Conservation (phyloP, 2,329 filamentous ascomycete genomes). For the Colletotrichum euphorbiae region DNA sequence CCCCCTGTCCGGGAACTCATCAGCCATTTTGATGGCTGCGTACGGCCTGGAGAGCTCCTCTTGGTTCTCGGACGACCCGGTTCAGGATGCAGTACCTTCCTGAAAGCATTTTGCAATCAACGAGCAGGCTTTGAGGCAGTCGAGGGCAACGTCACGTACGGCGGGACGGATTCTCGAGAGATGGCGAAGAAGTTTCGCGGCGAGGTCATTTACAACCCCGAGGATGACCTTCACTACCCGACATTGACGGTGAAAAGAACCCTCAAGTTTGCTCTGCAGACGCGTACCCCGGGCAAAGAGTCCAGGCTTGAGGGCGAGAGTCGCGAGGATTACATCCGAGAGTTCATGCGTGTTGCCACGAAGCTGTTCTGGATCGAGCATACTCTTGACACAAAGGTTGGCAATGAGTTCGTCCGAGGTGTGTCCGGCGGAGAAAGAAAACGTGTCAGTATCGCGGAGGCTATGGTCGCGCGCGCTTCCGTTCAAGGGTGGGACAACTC, state of each 20-base stretch:
- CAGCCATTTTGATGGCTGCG: constrained; percentile 66
- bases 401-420: constrained; percentile 72
- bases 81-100: constrained; percentile 67
- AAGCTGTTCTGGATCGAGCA: constrained; percentile 79
- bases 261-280: constrained; percentile 73
- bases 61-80: constrained; percentile 68
- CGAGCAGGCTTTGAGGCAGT: constrained; percentile 72
- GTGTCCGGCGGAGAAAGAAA: constrained; percentile 76
- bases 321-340: constrained; percentile 64
- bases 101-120: constrained; percentile 77
- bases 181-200: constrained; percentile 68
- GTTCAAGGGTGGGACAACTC: constrained; percentile 81
- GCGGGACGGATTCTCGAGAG: constrained; percentile 56
- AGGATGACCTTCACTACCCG: constrained; percentile 76
- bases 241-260: constrained; percentile 76
- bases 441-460: constrained; percentile 81
- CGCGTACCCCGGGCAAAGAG: constrained; percentile 66
- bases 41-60: constrained; percentile 67
- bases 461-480: constrained; percentile 69
- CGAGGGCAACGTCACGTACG: constrained; percentile 73
- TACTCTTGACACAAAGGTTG: constrained; percentile 74
- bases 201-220: constrained; percentile 76
- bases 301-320: constrained; percentile 67
- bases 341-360: constrained; percentile 70
- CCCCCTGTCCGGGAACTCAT: constrained; percentile 52